Conservation (phyloP, 2,329 filamentous ascomycete genomes). For the Penicillium italicum region DNA sequence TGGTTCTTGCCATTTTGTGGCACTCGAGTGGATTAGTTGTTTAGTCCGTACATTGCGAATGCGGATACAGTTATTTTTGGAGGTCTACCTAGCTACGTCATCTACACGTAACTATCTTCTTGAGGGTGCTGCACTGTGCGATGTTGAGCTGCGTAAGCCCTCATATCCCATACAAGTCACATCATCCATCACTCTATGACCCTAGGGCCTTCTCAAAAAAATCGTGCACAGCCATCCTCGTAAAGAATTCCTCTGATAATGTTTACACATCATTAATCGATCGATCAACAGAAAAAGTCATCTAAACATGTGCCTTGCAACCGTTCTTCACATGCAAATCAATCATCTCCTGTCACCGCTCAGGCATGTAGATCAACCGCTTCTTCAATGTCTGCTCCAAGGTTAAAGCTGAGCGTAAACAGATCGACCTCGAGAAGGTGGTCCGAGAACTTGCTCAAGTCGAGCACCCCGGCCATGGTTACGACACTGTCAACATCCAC, state of each 20-base stretch:
- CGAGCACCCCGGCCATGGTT: background rate
- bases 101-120: background rate
- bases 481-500: background rate
- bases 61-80: background rate
- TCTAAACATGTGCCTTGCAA: background rate
- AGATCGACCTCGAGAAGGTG: background rate
- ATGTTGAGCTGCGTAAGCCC: background rate
- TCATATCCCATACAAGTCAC: background rate
- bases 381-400: background rate
- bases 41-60: constrained; percentile 1
- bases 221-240: background rate
- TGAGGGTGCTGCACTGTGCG: background rate
- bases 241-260: background rate
- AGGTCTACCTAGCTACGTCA: background rate
- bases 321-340: background rate
- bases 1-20: constrained; percentile 5
- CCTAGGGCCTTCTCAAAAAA: background rate
- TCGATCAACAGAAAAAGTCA: background rate
- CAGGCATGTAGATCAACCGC: no score
- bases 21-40: background rate
- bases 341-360: no score
- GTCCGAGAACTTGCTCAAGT: no score
- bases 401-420: background rate
- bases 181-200: background rate
- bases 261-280: background rate